Evolutionary conservation across 352 stramenopile genomes (phyloP), one percentile per base, ranked within the genome.

Genomic region (Salisapilia sapeloensis): DNA sequence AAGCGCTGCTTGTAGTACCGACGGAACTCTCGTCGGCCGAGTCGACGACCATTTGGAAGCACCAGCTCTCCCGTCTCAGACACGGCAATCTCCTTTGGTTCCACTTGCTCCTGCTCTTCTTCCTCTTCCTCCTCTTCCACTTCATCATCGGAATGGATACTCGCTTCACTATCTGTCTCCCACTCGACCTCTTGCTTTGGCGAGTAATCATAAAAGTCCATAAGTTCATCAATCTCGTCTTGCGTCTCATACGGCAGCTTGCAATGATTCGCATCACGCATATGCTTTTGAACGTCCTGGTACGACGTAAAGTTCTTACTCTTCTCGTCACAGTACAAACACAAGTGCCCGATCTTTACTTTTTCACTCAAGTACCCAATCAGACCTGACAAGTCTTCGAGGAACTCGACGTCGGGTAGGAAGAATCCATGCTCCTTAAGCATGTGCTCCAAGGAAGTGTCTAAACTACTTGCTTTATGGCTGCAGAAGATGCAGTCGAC

Each of bases 281-380:
- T 98, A 63, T 98, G 93, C 53, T 95, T 92, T 54, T 96, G 79
- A 34, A 80, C 83, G 32, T 87, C 86, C 43, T 92, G 60, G 42
- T 74, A 81, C 19, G 62, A 80, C 5, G 51, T 59, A 61, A 97
- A 98, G 4, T 63, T 49, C 50, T 90, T 83, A 34, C 78, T 74
- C 42, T 85, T 82, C 26, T 74, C 74, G 45, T 97, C 92, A 53
- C 92, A 98, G 51, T 94, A 97, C 31, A 98, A 56, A 46, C 93
- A 98, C 33, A 83, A 79, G 33, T 95, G 85, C 10, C 90, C 90
- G 2, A 95, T 53, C 51, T 96, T 96, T 43, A 97, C 80, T 53
- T 98, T 98, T 54, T 97, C 84, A 5, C 85, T 74, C 44, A 93
- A 65, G 56, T 98, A 98, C 27, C 61, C 64, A 2, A 97, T 45